These are phyloP conservation scores for Phaeosphaeriaceae sp. DNA, from an alignment of 2,329 filamentous ascomycete species.

Conservation along the genomic window DNA sequence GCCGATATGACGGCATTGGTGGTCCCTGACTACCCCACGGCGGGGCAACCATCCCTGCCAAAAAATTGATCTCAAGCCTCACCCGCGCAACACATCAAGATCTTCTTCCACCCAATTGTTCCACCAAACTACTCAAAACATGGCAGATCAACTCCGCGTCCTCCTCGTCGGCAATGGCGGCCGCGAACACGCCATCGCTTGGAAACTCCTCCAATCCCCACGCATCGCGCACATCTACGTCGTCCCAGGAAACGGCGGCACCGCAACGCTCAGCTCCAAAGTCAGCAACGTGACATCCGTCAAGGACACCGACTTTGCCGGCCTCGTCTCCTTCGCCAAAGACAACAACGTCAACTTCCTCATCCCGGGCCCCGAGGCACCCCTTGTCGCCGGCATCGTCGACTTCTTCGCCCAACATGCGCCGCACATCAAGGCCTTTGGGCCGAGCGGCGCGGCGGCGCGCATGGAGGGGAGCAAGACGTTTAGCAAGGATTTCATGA, in stretches of 20 bases:
- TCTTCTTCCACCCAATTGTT: background rate
- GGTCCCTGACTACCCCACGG: slow-evolving; percentile 27
- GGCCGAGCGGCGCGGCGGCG: slow-evolving; percentile 83
- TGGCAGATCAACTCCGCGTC: slow-evolving; percentile 52
- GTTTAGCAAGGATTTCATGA: slow-evolving; percentile 98
- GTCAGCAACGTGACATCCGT: slow-evolving; percentile 71
- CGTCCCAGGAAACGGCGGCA: slow-evolving; percentile 83
- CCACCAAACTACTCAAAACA: slow-evolving; percentile 11
- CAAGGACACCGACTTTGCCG: slow-evolving; percentile 77
- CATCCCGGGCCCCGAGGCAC: slow-evolving; percentile 89
- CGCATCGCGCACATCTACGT: slow-evolving; percentile 76
- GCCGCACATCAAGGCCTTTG: slow-evolving; percentile 76
- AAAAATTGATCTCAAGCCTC: slow-evolving; percentile 20
- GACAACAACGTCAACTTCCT: slow-evolving; percentile 79
- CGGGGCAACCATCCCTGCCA: slow-evolving; percentile 19
- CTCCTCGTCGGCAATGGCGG: slow-evolving; percentile 93
- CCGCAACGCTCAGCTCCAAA: slow-evolving; percentile 59
- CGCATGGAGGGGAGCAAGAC: slow-evolving; percentile 96
- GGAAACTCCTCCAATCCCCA: slow-evolving; percentile 87
- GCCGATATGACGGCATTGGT: slow-evolving; percentile 13
- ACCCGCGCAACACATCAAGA: slow-evolving; percentile 2
- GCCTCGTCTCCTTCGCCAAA: slow-evolving; percentile 76
- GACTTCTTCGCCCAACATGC: slow-evolving; percentile 74
- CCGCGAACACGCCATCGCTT: slow-evolving; percentile 91
- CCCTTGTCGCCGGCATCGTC: slow-evolving; percentile 90